These are phyloP conservation scores for Phytophthora lateralis DNA, from an alignment of 352 stramenopile genomes.

Conservation along the genomic window DNA sequence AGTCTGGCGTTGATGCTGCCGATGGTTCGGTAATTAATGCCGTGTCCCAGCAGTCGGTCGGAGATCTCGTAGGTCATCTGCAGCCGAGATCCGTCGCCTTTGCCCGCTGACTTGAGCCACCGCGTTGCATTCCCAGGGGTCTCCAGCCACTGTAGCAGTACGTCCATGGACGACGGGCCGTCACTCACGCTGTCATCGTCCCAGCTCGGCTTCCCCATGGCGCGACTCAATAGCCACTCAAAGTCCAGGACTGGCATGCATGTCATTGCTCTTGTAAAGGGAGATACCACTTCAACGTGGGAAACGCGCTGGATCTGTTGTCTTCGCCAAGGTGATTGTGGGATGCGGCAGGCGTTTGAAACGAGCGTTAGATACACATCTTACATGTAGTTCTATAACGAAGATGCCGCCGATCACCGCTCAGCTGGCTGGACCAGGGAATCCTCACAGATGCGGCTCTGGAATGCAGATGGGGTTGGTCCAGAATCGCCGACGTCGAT, in stretches of 20 bases:
- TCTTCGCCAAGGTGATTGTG: too few species aligned
- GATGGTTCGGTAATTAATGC: slow-evolving; percentile 1
- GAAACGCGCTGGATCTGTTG: background rate
- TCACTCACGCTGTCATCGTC: slow-evolving; percentile 14
- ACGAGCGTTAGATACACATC: too few species aligned
- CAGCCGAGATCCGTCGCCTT: background rate
- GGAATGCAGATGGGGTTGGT: slow-evolving; percentile 2
- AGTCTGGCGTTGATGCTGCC: slow-evolving; percentile 1
- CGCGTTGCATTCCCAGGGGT: background rate
- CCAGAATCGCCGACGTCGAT: slow-evolving; percentile 1
- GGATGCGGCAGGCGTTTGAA: too few species aligned
- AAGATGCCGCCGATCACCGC: too few species aligned
- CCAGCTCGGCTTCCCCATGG: slow-evolving; percentile 1
- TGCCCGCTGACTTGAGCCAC: background rate
- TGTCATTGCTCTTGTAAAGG: slow-evolving; percentile 2
- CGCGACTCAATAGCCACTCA: background rate
- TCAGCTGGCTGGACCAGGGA: background rate
- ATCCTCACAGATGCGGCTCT: background rate
- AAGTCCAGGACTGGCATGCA: background rate
- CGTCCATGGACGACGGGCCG: slow-evolving; percentile 14
- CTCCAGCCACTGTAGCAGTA: slow-evolving; percentile 13
- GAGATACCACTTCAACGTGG: background rate
- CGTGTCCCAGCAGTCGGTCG: background rate
- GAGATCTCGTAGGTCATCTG: background rate
- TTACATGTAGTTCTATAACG: too few species aligned